A percentile compares a stretch with the other conserved stretches of the same genome.
phyloP scores from a whole-genome alignment of 2,329 filamentous ascomycete species.

The Penicillium sclerotigenum region DNA sequence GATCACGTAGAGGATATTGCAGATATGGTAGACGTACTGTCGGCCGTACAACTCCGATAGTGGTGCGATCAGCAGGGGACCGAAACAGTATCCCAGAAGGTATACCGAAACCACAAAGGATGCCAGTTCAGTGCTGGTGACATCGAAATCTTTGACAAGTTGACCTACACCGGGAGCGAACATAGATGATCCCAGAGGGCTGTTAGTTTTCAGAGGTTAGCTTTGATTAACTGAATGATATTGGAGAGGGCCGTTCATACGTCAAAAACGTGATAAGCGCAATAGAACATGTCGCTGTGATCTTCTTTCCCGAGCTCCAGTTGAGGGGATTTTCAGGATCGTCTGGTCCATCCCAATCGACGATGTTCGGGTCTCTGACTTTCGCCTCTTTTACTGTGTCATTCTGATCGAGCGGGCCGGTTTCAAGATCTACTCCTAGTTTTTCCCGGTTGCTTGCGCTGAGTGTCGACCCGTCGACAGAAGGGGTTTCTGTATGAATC shows the following conservation, averaged over 20 bases:
- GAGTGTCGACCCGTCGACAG: conserved; percentile 17
- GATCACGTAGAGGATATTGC: conserved; percentile 57
- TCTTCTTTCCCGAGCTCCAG: conserved; percentile 40
- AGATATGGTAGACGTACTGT: conserved; percentile 53
- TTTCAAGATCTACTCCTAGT: conserved; percentile 11
- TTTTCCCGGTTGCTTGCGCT: conserved; percentile 13
- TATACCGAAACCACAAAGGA: conserved; percentile 62
- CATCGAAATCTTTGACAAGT: conserved; percentile 48
- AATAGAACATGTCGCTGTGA: conserved; percentile 47
- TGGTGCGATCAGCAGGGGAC: conserved; percentile 57
- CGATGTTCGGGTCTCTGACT: conserved; percentile 46
- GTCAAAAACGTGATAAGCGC: conserved; percentile 42
- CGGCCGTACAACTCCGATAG: conserved; percentile 65
- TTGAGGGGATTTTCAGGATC: conserved; percentile 43
- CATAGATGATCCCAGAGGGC: conserved; percentile 44
- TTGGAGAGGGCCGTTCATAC: conserved; percentile 15
- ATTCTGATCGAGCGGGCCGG: neutral
- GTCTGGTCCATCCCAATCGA: conserved; percentile 59
- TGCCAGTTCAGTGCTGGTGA: conserved; percentile 43
- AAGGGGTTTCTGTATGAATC: conserved; percentile 3
- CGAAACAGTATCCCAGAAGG: conserved; percentile 58
- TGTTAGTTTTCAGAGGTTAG: conserved; percentile 1
- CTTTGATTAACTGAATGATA: neutral
- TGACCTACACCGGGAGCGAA: conserved; percentile 43
- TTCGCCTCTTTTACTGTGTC: neutral